A percentile compares a stretch with the other conserved stretches of the same genome.
phyloP scores from a whole-genome alignment of 352 stramenopile species.

The Thalassiosira mediterranea region DNA sequence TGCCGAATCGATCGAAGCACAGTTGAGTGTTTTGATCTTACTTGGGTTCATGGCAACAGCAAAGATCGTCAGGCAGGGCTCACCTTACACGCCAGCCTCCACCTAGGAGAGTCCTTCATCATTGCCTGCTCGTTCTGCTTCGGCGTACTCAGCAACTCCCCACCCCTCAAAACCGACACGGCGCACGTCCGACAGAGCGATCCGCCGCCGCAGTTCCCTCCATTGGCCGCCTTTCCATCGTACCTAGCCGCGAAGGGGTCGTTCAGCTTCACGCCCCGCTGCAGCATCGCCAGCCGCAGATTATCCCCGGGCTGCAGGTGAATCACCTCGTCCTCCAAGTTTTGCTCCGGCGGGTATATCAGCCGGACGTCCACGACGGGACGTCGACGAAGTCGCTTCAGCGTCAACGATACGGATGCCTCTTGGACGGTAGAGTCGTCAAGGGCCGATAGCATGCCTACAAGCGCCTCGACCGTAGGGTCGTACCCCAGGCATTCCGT shows the following conservation, averaged over 20 bases:
- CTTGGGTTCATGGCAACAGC: no score
- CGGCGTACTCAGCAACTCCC: conserved; percentile 59
- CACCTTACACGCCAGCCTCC: conserved; percentile 67
- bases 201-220: conserved; percentile 69
- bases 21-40: no score
- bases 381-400: conserved; percentile 71
- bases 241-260: conserved; percentile 59
- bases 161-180: conserved; percentile 56
- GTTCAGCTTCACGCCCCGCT: conserved; percentile 72
- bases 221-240: conserved; percentile 30
- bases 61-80: background rate
- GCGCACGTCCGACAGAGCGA: conserved; percentile 72
- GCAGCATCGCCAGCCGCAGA: conserved; percentile 71
- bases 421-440: conserved; percentile 10
- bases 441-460: conserved; percentile 43
- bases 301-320: conserved; percentile 78
- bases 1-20: no score
- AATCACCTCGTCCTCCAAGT: conserved; percentile 55
- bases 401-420: conserved; percentile 58
- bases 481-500: conserved; percentile 78
- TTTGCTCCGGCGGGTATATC: conserved; percentile 68
- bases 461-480: conserved; percentile 62
- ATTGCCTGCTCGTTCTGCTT: conserved; percentile 71
- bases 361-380: conserved; percentile 71
- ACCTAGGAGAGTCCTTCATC: conserved; percentile 60